Percentiles rank a stretch among this genome's conserved stretches.
phyloP scores from a whole-genome alignment of 495 filamentous ascomycete genomes.

The Aspergillus cristatus region DNA sequence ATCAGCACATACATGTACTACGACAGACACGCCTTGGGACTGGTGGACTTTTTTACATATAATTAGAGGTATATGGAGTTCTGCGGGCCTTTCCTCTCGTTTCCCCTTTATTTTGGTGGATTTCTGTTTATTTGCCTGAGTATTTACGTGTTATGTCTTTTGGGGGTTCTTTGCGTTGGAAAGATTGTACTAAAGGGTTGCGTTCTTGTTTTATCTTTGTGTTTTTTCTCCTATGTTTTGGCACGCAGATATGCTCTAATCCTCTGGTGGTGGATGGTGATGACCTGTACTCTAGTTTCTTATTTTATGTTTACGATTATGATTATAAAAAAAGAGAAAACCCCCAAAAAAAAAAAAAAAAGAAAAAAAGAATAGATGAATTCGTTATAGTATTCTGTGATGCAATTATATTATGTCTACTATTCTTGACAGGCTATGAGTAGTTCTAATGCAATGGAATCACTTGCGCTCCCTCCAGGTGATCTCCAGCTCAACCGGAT shows the following conservation, averaged over 20 bases:
- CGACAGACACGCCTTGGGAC: not conserved
- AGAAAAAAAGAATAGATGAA: conserved; percentile 1
- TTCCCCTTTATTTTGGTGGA: conserved; percentile 1
- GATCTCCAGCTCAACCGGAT: conserved; percentile 31
- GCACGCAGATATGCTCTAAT: not conserved
- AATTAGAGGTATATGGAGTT: not conserved
- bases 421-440: too few relatives aligned
- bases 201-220: not conserved
- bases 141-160: too few relatives aligned
- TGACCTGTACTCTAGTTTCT: conserved; percentile 4
- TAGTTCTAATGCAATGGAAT: too few relatives aligned
- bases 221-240: conserved; percentile 2
- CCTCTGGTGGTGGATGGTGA: not conserved
- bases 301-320: not conserved
- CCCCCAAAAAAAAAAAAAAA: conserved; percentile 2
- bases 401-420: conserved; percentile 1
- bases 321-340: not conserved
- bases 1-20: conserved; percentile 10
- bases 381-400: conserved; percentile 5
- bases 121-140: too few relatives aligned
- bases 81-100: not conserved
- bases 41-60: not conserved
- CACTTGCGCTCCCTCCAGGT: conserved; percentile 18
- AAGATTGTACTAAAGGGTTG: too few relatives aligned
- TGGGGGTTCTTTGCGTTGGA: too few relatives aligned